Base-by-base conservation (phyloP, 768 basidiomycete species). In the Auriscalpium vulgare region DNA sequence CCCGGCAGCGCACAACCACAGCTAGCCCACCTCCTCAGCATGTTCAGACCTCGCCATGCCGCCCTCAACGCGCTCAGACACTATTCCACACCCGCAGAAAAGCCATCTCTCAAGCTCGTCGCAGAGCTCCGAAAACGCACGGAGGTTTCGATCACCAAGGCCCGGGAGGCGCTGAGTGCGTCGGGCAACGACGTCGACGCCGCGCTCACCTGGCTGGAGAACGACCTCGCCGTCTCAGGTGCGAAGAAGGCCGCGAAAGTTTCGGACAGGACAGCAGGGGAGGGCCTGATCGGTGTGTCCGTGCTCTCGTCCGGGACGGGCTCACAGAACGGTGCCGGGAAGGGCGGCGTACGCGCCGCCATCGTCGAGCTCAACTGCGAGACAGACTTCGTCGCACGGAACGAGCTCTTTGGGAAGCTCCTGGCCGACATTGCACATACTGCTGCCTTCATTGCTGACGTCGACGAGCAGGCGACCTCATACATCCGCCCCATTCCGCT, bases 321-420 rank as follows among this genome's bases (percentile, higher is more conserved):
- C 16, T 60, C 71, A 37, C 68, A 65, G 48, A 66, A 61, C 10
- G 72, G 65, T 38, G 59, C 61, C 38, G 69, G 70, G 8, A 68
- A 68, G 17, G 77, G 77, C 1, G 76, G 80, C 40, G 71, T 89
- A 37, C 81, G 90, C 38, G 92, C 88, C 10, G 84, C 87, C 17
- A 88, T 97, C 80, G 75, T 97, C 55, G 95, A 98, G 70, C 75
- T 97, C 58, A 91, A 91, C 63, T 97, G 95, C 74, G 95, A 98
- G 74, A 97, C 95, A 52, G 95, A 98, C 73, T 98, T 97, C 67
- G 95, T 98, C 34, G 91, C 85, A 21, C 74, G 90, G 60, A 95
- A 91, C 63, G 81, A 86, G 56, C 74, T 92, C 11, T 98, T 98
- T 64, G 77, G 82, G 14, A 76, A 77, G 53, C 79, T 95, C 40